Conservation (phyloP, 306 rosid species). For the Erythrophleum fordii region DNA sequence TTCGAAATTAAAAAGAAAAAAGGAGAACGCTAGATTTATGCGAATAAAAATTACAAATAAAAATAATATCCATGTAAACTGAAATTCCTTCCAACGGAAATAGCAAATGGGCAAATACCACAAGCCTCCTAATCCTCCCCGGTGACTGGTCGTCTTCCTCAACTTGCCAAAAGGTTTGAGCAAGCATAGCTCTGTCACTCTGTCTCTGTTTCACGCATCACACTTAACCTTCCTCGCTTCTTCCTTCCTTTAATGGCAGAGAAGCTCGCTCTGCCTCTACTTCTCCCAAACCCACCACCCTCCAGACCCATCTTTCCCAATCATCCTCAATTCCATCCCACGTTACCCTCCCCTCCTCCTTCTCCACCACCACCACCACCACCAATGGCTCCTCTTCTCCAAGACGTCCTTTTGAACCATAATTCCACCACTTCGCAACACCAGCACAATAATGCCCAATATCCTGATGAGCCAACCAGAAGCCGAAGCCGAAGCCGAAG, state of each 20-base stretch:
- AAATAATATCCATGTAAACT: too few species aligned
- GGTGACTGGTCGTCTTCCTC: not conserved
- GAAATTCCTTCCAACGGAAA: too few species aligned
- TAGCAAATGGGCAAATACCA: not conserved
- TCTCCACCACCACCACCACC: constrained; percentile 47
- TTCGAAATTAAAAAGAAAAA: too few species aligned
- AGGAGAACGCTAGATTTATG: too few species aligned
- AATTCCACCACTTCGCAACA: constrained; percentile 26
- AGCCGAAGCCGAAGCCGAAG: constrained; percentile 36
- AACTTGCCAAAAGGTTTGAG: not conserved
- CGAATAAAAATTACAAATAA: too few species aligned
- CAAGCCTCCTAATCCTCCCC: not conserved
- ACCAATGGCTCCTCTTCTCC: constrained; percentile 57
- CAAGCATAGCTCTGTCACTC: not conserved
- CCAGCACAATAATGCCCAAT: not conserved
- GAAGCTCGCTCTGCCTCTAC: constrained; percentile 57
- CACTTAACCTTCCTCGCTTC: not conserved
- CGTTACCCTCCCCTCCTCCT: constrained; percentile 2
- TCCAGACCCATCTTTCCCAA: constrained; percentile 46
- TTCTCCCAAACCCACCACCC: constrained; percentile 61
- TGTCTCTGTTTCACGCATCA: not conserved
- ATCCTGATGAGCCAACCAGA: not conserved
- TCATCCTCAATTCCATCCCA: constrained; percentile 37
- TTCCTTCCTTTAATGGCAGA: constrained; percentile 54
- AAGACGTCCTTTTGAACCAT: constrained; percentile 43